These are phyloP conservation scores for Neurospora pannonica DNA, from an alignment of 495 filamentous ascomycete species.

Conservation along the genomic window DNA sequence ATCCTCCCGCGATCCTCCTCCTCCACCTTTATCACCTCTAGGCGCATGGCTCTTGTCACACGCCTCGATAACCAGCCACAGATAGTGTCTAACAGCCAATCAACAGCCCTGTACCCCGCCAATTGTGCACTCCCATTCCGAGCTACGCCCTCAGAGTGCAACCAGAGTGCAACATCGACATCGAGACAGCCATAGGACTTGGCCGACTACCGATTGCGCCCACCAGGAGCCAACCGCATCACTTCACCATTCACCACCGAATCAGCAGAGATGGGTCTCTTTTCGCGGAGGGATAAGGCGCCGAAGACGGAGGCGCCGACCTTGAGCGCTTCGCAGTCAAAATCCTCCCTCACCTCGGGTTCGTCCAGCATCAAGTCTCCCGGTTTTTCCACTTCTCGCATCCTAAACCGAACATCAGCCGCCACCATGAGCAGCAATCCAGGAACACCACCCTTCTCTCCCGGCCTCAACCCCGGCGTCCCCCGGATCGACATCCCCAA, in stretches of 20 bases:
- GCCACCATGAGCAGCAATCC: conserved; percentile 28
- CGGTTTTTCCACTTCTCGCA: conserved; percentile 17
- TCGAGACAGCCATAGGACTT: not conserved
- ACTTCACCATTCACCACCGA: conserved; percentile 4
- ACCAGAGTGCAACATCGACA: not conserved
- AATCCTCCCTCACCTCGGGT: conserved; percentile 24
- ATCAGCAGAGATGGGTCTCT: conserved; percentile 37
- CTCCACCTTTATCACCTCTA: not conserved
- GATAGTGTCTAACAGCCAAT: conserved; percentile 5
- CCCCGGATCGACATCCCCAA: conserved; percentile 62
- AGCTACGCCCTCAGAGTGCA: conserved; percentile 10
- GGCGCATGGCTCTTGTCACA: not conserved
- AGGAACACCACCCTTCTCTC: conserved; percentile 34
- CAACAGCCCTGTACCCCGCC: not conserved
- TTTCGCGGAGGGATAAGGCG: conserved; percentile 39
- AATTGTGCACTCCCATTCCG: conserved; percentile 3
- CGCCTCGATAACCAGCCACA: not conserved
- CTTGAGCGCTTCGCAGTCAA: conserved; percentile 24
- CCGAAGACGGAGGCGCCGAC: conserved; percentile 28
- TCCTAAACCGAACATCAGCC: conserved; percentile 28
- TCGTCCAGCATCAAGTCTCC: conserved; percentile 27
- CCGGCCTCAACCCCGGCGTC: conserved; percentile 25
- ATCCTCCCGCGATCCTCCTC: not conserved
- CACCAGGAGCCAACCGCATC: not conserved
- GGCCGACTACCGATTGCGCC: conserved; percentile 9